These are phyloP conservation scores for Phytophthora chlamydospora DNA, from an alignment of 352 stramenopile genomes.

Conservation along the genomic window DNA sequence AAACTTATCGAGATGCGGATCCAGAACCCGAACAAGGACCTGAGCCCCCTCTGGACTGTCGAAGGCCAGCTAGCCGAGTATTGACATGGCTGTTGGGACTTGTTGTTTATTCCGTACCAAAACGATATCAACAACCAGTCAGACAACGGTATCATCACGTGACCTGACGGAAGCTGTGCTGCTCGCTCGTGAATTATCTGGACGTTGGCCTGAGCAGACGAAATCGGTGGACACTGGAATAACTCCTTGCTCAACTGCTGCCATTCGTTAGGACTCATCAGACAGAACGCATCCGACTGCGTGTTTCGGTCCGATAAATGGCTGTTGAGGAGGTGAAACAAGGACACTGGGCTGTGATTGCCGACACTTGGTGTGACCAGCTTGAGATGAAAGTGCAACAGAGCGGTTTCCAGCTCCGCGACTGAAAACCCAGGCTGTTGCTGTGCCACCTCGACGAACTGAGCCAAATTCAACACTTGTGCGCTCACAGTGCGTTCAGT, in stretches of 20 bases:
- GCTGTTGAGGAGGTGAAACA: not conserved
- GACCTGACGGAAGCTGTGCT: constrained; percentile 10
- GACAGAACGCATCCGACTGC: constrained; percentile 16
- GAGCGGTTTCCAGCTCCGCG: constrained; percentile 27
- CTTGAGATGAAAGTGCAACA: constrained; percentile 34
- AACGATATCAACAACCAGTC: constrained; percentile 16
- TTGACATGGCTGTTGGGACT: not conserved
- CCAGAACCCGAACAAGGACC: constrained; percentile 5
- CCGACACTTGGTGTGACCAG: not conserved
- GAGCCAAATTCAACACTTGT: constrained; percentile 19
- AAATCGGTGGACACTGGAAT: not conserved
- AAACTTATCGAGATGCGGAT: constrained; percentile 13
- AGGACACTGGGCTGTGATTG: not conserved
- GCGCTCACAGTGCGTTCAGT: not conserved
- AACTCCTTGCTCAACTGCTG: constrained; percentile 1
- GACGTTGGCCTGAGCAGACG: not conserved
- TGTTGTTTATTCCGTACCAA: constrained; percentile 3
- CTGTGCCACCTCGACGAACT: constrained; percentile 34
- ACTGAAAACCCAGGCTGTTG: constrained; percentile 17
- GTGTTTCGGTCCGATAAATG: not conserved
- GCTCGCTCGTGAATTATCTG: constrained; percentile 14
- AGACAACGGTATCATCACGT: constrained; percentile 14
- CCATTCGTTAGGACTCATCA: constrained; percentile 16
- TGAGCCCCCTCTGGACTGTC: not conserved
- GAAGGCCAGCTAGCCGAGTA: not conserved